phyloP scores from a whole-genome alignment of 306 rosid genomes.

The Crotalaria pallida region DNA sequence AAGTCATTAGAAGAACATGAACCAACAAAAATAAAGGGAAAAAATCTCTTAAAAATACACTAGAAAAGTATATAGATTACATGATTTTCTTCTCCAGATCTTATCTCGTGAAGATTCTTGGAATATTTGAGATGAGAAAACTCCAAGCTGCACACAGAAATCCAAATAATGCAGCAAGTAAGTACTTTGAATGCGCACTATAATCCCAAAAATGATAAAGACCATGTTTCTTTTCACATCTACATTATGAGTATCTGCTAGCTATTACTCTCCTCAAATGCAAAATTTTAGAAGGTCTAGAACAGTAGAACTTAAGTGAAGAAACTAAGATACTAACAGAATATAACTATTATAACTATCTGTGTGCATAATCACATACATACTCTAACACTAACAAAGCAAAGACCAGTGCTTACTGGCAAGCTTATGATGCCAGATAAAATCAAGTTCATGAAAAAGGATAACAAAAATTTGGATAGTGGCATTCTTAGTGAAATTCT shows the following conservation, averaged over 20 bases:
- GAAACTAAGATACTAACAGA: not conserved
- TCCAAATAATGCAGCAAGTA: constrained; percentile 25
- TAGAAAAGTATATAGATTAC: constrained; percentile 45
- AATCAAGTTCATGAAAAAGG: not conserved
- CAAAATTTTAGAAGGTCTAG: not conserved
- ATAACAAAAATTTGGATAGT: not conserved
- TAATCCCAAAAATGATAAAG: not conserved
- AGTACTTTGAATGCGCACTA: constrained; percentile 25
- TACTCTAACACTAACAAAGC: not conserved
- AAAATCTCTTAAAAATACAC: constrained; percentile 5
- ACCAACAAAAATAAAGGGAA: not conserved
- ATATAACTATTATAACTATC: not conserved
- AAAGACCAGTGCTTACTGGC: not conserved
- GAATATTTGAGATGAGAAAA: constrained; percentile 97
- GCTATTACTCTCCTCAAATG: constrained; percentile 3
- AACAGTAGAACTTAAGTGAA: not conserved
- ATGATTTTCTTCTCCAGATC: constrained; percentile 78
- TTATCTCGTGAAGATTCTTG: constrained; percentile 89
- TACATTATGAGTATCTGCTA: not conserved
- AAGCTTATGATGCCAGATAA: constrained; percentile 8
- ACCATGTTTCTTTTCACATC: not conserved
- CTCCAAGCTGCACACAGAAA: constrained; percentile 83
- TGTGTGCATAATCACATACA: not conserved
- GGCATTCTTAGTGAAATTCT: not conserved
- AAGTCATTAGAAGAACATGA: constrained; percentile 21